Conservation (phyloP, 805 yeast species). For the Yarrowia divulgata region DNA sequence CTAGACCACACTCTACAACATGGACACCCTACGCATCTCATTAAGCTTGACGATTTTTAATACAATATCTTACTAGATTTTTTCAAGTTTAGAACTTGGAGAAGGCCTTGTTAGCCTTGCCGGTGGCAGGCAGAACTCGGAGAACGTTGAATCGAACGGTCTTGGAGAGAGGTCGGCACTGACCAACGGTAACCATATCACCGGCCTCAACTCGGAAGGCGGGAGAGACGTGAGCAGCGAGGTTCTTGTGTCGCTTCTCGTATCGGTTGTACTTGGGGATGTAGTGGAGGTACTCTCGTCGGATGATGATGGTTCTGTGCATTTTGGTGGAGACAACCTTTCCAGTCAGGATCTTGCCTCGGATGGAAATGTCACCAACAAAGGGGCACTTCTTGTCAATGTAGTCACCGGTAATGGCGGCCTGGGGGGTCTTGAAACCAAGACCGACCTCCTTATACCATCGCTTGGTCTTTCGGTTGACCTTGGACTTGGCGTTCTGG, state of each 20-base stretch:
- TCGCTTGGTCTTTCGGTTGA: conserved; percentile 98
- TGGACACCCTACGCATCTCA: neutral
- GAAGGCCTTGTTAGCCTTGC: conserved; percentile 90
- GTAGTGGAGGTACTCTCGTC: conserved; percentile 99
- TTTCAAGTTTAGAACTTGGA: conserved; percentile 79
- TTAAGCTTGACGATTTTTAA: conserved; percentile 21
- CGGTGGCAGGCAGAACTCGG: conserved; percentile 88
- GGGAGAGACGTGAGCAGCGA: conserved; percentile 99
- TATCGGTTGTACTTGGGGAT: conserved; percentile 99
- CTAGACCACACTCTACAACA: no score
- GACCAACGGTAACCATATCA: conserved; percentile 99
- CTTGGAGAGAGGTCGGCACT: conserved; percentile 99
- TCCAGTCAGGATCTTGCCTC: conserved; percentile 99
- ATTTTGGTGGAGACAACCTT: conserved; percentile 99
- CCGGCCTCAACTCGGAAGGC: conserved; percentile 99
- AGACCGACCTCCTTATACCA: conserved; percentile 99
- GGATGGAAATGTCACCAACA: conserved; percentile 94
- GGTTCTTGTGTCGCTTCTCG: conserved; percentile 99
- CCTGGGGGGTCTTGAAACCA: conserved; percentile 99
- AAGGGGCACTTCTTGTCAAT: conserved; percentile 99
- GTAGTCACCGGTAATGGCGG: conserved; percentile 98
- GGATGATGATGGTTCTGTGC: conserved; percentile 99
- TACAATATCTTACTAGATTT: conserved; percentile 38
- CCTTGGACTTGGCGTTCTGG: conserved; percentile 99
- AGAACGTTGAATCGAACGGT: conserved; percentile 99